Evolutionary conservation across 805 yeast genomes (phyloP).

Genomic region (Starmerella tilneyi): DNA sequence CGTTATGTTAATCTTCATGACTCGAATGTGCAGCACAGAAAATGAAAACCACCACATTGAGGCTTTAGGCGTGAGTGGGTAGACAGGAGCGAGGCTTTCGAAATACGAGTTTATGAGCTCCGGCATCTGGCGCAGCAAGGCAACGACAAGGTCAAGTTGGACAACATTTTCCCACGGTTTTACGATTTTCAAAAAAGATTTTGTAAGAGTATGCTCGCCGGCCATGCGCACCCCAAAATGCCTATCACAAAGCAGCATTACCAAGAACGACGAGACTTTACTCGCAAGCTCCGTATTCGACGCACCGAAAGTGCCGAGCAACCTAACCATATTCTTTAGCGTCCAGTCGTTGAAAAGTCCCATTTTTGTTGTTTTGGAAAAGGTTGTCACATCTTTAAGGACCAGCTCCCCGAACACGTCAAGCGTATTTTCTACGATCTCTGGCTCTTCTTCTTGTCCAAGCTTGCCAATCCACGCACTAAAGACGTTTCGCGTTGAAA

Average conservation of each 20-base stretch:
- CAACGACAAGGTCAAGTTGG: conserved; percentile 48
- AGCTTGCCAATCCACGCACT: conserved; percentile 59
- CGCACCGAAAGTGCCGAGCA: conserved; percentile 37
- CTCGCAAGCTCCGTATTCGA: conserved; percentile 29
- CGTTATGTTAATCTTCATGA: conserved; percentile 35
- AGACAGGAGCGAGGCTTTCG: conserved; percentile 21
- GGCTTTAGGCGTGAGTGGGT: conserved; percentile 62
- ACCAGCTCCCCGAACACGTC: conserved; percentile 42
- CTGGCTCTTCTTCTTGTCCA: conserved; percentile 42
- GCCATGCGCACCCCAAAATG: conserved; percentile 27
- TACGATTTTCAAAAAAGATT: conserved; percentile 49
- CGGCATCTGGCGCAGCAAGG: conserved; percentile 44
- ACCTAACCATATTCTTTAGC: conserved; percentile 44
- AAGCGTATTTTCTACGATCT: conserved; percentile 37
- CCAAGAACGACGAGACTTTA: conserved; percentile 39
- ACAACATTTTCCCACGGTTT: conserved; percentile 72
- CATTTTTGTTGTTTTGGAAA: conserved; percentile 60
- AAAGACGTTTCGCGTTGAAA: conserved; percentile 47
- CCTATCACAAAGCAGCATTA: conserved; percentile 40
- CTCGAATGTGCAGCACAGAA: conserved; percentile 48
- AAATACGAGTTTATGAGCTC: conserved; percentile 66
- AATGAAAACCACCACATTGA: conserved; percentile 77
- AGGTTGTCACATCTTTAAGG: conserved; percentile 44
- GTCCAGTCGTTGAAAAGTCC: conserved; percentile 70
- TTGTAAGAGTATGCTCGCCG: conserved; percentile 56